Conservation (phyloP, 768 basidiomycete species). For the Russula abietina region DNA sequence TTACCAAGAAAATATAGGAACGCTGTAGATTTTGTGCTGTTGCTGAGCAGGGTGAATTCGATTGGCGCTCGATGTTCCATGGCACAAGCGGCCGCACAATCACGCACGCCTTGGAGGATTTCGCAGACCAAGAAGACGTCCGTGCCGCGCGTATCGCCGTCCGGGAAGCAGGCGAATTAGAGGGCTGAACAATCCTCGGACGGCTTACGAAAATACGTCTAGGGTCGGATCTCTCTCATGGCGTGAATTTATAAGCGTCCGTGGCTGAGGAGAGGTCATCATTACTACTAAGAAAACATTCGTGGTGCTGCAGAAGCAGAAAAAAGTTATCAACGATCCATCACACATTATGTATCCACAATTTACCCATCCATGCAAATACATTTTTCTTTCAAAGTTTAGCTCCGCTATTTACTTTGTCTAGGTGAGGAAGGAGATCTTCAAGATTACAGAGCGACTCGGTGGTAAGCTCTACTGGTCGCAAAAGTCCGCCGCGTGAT, state of each 20-base stretch:
- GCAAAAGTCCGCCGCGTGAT: constrained; percentile 30
- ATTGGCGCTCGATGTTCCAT: constrained; percentile 81
- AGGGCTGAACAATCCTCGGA: too few species aligned
- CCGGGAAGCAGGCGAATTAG: constrained; percentile 61
- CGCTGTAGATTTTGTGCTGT: constrained; percentile 48
- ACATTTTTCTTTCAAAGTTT: background rate
- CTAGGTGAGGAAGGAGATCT: constrained; percentile 24
- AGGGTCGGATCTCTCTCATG: constrained; percentile 92
- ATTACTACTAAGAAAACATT: background rate
- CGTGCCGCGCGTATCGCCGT: constrained; percentile 75
- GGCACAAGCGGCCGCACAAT: constrained; percentile 45
- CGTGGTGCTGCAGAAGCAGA: background rate
- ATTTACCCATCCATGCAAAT: background rate
- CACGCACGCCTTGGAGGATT: constrained; percentile 72
- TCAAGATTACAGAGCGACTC: constrained; percentile 18
- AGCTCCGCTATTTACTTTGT: constrained; percentile 15
- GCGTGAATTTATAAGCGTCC: constrained; percentile 78
- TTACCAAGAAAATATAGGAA: constrained; percentile 10
- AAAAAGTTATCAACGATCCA: background rate
- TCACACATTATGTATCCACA: background rate
- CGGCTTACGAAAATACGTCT: constrained; percentile 69
- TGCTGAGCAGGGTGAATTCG: constrained; percentile 89
- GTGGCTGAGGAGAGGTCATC: constrained; percentile 41
- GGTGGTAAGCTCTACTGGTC: background rate
- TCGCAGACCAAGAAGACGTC: constrained; percentile 85